Base-by-base conservation (phyloP, 495 filamentous ascomycete genomes). In the Bacidia gigantensis region DNA sequence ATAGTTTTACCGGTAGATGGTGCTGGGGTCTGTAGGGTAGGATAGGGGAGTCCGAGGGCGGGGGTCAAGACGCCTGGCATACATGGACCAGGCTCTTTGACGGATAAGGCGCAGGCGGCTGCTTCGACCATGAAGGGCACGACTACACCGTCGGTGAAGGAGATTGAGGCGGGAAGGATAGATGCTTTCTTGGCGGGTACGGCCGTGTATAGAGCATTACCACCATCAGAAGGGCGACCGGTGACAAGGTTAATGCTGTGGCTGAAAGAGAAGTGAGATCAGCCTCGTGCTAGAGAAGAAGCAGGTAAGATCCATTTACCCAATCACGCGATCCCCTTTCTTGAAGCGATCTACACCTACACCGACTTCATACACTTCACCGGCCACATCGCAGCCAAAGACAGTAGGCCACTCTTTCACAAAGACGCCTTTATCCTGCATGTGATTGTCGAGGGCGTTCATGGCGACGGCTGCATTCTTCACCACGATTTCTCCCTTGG, bases 241-340 rank as follows among this genome's bases (percentile, higher is more conserved):
- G 80, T 56, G 53, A 70, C 11, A 70, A 83, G 57, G 65, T 75
- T 53, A 76, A 80, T 59, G 78, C 78, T 17, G 76, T 82, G 75
- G 68, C 81, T 63, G 17, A 55, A 35, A n/a, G 68, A 61, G 39
- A 54, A 62, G 5, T 58, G 51, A 5, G 50, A 58, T 14, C 26
- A 56, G 3, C 50, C 57, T 52, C 58, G n/a, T 58, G 1, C 61
- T 59, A 0, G 40, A 54, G 9, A 58, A 44, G 25, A 35, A 50
- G 22, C 56, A 50, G 0, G 49, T 41, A 14, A 54, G 54, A n/a
- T 32, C 22, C 43, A 50, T 61, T 43, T 58, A 66, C 56, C 66
- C 71, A 46, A 69, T 56, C 22, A 75, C 69, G 29, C 72, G 69
- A 53, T 73, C 66, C 9, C 69, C 71, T 25, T 62, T 62, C 45